A percentile compares a stretch with the other conserved stretches of the same genome.
Conservation (phyloP, 257 asterid genomes). For the Ilex asprella region DNA sequence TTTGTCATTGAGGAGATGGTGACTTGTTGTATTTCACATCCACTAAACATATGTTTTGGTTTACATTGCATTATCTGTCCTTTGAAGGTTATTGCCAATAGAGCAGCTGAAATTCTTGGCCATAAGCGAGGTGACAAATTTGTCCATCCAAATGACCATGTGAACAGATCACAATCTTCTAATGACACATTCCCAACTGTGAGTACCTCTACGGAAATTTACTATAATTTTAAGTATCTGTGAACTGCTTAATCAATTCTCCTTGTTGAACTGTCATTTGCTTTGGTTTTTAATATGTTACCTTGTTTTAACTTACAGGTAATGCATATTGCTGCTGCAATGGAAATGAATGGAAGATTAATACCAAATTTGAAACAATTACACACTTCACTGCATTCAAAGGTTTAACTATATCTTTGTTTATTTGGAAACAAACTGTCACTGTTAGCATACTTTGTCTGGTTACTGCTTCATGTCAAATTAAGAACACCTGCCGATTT, state of each 20-base stretch:
- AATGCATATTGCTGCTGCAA: constrained; percentile 97
- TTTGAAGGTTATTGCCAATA: constrained; percentile 88
- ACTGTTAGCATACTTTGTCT: too few relatives aligned
- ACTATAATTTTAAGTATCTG: background rate
- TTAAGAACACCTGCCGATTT: too few relatives aligned
- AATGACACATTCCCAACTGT: constrained; percentile 98
- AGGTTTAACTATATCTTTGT: constrained; percentile 36
- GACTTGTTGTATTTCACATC: too few relatives aligned
- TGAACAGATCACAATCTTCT: constrained; percentile 94
- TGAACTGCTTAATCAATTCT: background rate
- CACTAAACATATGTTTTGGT: too few relatives aligned
- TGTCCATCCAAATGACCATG: constrained; percentile 98
- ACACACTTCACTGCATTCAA: constrained; percentile 66
- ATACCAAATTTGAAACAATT: constrained; percentile 81
- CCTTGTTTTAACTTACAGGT: constrained; percentile 43
- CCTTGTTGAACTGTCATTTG: constrained; percentile 4
- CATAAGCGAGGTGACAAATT: constrained; percentile 80
- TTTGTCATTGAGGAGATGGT: too few relatives aligned
- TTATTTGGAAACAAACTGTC: too few relatives aligned
- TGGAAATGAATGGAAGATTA: constrained; percentile 75
- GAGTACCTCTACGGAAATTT: constrained; percentile 31
- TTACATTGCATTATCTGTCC: too few relatives aligned
- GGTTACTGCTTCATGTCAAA: too few relatives aligned
- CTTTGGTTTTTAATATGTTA: background rate
- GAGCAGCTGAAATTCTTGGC: constrained; percentile 98